Percentiles rank a stretch among this genome's conserved stretches.
Conservation (phyloP, 441 rosid genomes). For the Erodium chrysanthum region DNA sequence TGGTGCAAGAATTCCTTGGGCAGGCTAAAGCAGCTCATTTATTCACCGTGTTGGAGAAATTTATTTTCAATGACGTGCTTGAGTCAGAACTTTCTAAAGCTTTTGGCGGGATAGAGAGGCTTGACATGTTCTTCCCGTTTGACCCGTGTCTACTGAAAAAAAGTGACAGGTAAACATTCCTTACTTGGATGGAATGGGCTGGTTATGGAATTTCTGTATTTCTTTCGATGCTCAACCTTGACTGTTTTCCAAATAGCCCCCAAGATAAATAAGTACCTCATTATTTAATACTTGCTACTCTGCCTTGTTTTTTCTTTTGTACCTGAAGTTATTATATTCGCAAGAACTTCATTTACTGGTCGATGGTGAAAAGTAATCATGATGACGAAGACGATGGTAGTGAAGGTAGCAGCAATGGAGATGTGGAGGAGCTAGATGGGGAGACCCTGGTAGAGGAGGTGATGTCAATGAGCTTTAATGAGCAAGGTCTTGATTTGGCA, state of each 20-base stretch:
- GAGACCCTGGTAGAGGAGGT: slow-evolving; percentile 29
- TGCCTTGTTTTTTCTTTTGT: background rate
- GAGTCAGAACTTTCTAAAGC: slow-evolving; percentile 61
- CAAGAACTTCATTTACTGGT: slow-evolving; percentile 53
- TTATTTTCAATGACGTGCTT: slow-evolving; percentile 37
- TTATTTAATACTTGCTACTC: background rate
- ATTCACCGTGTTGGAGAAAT: slow-evolving; percentile 39
- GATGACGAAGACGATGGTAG: slow-evolving; percentile 23
- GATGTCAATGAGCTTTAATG: slow-evolving; percentile 27
- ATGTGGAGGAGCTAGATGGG: slow-evolving; percentile 29
- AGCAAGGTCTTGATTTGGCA: slow-evolving; percentile 26
- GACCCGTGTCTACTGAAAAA: slow-evolving; percentile 71
- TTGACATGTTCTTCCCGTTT: slow-evolving; percentile 84
- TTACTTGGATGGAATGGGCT: background rate
- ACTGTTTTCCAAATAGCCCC: too few species aligned
- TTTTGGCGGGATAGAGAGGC: slow-evolving; percentile 73
- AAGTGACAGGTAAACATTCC: slow-evolving; percentile 48
- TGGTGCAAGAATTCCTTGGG: slow-evolving; percentile 66
- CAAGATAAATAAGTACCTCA: background rate
- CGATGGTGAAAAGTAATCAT: slow-evolving; percentile 42
- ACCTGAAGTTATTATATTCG: slow-evolving; percentile 35
- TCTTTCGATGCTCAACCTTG: background rate
- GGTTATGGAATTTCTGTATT: background rate
- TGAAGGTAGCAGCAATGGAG: slow-evolving; percentile 36
- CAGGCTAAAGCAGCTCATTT: slow-evolving; percentile 71